Evolutionary conservation across 176 grass and related monocot genomes (phyloP).

Genomic region (Phoenix dactylifera): DNA sequence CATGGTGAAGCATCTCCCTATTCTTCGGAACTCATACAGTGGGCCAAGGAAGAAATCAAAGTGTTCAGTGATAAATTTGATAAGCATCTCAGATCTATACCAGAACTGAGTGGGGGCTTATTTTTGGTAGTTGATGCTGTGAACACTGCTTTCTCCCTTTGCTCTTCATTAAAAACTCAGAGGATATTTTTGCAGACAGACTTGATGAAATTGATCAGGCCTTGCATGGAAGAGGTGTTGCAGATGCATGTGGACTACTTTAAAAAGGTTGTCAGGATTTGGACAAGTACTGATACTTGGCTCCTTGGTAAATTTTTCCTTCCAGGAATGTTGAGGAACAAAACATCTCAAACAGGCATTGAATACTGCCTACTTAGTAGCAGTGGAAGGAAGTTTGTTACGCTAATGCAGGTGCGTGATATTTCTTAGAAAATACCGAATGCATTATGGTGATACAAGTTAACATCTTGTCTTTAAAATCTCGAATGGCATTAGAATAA

Average conservation of each 20-base stretch:
- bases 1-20: slow-evolving; percentile 14
- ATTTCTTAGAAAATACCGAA: too few relatives aligned
- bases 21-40: slow-evolving; percentile 11
- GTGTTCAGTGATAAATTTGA: slow-evolving; percentile 23
- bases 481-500: too few relatives aligned
- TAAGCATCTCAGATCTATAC: slow-evolving; percentile 20
- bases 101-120: not conserved
- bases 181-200: slow-evolving; percentile 6
- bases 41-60: slow-evolving; percentile 44
- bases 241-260: slow-evolving; percentile 18
- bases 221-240: slow-evolving; percentile 27
- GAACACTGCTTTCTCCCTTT: slow-evolving; percentile 21
- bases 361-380: slow-evolving; percentile 37
- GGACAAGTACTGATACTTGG: slow-evolving; percentile 27
- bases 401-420: slow-evolving; percentile 18
- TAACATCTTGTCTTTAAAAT: too few relatives aligned
- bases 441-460: too few relatives aligned
- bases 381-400: slow-evolving; percentile 40
- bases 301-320: slow-evolving; percentile 28
- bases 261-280: slow-evolving; percentile 21
- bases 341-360: not conserved
- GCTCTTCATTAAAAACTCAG: slow-evolving; percentile 11
- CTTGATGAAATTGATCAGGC: slow-evolving; percentile 14
- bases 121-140: slow-evolving; percentile 24
- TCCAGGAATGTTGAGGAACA: slow-evolving; percentile 11